Evolutionary conservation across 164 flowering plant species (phyloP), one percentile per base, ranked within the genome.

Genomic region (Hamamelis virginiana): DNA sequence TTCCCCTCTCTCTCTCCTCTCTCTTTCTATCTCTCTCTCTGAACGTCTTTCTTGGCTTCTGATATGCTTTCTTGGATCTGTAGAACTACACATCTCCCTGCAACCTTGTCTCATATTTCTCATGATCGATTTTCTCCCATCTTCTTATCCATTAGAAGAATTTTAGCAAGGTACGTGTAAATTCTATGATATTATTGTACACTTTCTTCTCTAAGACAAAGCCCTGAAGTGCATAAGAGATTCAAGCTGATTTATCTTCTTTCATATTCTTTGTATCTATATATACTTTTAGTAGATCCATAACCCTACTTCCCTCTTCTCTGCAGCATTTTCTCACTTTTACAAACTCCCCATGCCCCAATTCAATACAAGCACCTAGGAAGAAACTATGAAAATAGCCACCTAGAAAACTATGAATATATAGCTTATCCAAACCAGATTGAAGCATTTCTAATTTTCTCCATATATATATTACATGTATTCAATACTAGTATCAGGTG

Each of bases 21-120:
- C 55, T 64, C 69, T 70, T 71, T 59, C 71, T 62, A 59, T 69
- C 71, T 53, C 58, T 48, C 67, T 60, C 72, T 64, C 78, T n/a
- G n/a, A 28, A 57, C 25, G 45, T 58, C 55, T 65, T 51, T 1
- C 19, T 9, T 10, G 48, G 46, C 5, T 52, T 63, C 53, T 45
- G 55, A 59, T 22, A 21, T 45, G 5, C 62, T 59, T 73, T 71
- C 56, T 74, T 74, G 74, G 74, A 77, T 72, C 75, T 75, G 62
- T 45, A 64, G 28, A 66, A 43, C 71, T 69, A 50, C 59, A 50
- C 59, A 70, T 70, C 66, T 46, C 72, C 63, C 70, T 59, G 61
- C 59, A 58, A 28, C 41, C 6, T 33, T 21, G 21, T 41, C 64
- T 33, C 44, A 18, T 28, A 45, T 9, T 21, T 51, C 13, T 52